Evolutionary conservation across 1,284 basidiomycete genomes (phyloP), one percentile per base, ranked within the genome.

Genomic region (Neolentinus lepideus): DNA sequence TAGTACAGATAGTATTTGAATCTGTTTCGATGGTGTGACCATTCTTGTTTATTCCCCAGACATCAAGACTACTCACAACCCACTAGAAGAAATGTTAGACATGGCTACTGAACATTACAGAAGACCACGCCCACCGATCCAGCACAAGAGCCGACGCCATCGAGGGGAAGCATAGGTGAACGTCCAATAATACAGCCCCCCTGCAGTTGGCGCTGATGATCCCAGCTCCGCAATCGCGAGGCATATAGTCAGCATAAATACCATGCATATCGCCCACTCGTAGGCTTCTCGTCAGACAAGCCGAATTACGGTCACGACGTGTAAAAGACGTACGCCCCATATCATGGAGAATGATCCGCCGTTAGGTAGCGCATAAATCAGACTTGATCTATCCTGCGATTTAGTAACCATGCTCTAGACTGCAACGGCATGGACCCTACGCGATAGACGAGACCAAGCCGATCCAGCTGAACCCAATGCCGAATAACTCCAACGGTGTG

Each of bases 131-230:
- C 9, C 4, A 43, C 38, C 38, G 31, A 88, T 76, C 89, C 90
- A 91, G 22, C 81, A 82, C 3, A 90, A 74, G 3, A 90, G 66
- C 57, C 82, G 85, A 16, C 83, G 72, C 69, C 76, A 89, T 45
- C 77, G 71, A 2, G 84, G 82, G 3, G 85, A 81, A 0, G 86
- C 81, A 0, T 85, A 70, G 1, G 78, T 76, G 60, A 88, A 83
- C 1, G 88, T 87, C 88, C 88, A 91, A 64, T 84, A 91, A 67
- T 91, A 91, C 9, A 91, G 75, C 1, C 90, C 90, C 55, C 89
- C 90, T 19, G 87, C 79, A 0, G 82, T 84, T 75, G 29, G 89
- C 80, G 86, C 87, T 3, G 85, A 83, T 12, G 83, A 87, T 0
- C 79, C 85, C 4, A 90, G 74, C 60, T 90, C 88, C 0, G 78